Evolutionary conservation across 257 asterid genomes (phyloP), one percentile per base, ranked within the genome.

Genomic region (Solanum paucissectum): DNA sequence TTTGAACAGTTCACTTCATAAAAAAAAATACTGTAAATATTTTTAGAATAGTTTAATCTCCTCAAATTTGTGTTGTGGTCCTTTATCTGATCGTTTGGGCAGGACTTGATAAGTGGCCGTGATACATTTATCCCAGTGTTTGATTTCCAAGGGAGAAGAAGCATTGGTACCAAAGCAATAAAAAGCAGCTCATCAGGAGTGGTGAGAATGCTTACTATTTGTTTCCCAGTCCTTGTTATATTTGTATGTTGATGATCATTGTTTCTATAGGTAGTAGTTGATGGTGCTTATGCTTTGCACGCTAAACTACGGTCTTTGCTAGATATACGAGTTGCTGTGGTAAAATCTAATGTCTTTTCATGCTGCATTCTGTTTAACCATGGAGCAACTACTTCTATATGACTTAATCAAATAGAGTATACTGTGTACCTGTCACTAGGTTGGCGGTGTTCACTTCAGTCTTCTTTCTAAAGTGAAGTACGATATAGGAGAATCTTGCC

Each of bases 321-420:
- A 76, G 99, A 97, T 91, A 97, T 95, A 90, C 94, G 99, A 87
- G 99, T 97, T 90, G 99, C 99, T 86, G 99, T 97, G 99, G 99
- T 97, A 96, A 92, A 40, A 52, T 12, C 44, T 23, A 71, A n/a
- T 62, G 71, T 44, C 83, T 88, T 32, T 76, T 86, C 82, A 79
- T 40, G 25, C 44, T 83, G 86, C 29, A 81, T 42, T 86, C 74
- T 88, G 34, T 23, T 66, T 83, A 74, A 42, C 87, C 83, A 89
- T 86, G 82, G 79, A 73, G n/a, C 42, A 60, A 38, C 55, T 87
- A 27, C 27, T 89, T 76, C 71, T 29, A 55, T 52, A 13, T 87
- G 79, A 86, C 88, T 86, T 81, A 87, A 84, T 11, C 89, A 87
- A 83, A 62, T 89, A 87, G 86, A 87, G 66, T 68, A 73, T 88